Evolutionary conservation across 2,329 filamentous ascomycete genomes (phyloP), one percentile per base, ranked within the genome.

Genomic region (Fusarium cicatricum): DNA sequence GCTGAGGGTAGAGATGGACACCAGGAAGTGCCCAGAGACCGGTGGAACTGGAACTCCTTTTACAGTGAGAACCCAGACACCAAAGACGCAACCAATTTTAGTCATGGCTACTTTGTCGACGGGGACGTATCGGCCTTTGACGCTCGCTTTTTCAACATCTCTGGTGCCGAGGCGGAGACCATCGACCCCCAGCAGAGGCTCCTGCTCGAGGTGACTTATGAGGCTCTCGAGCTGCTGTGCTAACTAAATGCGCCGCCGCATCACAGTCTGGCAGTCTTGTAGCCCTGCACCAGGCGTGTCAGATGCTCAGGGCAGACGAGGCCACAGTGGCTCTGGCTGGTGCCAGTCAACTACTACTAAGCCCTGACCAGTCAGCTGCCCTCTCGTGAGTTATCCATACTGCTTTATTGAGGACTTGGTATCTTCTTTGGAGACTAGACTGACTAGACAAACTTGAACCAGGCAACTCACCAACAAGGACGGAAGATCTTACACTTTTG

Each of bases 401-500:
- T n/a, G n/a, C n/a, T n/a, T n/a, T n/a, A n/a, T n/a, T n/a, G n/a
- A n/a, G n/a, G n/a, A n/a, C n/a, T n/a, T n/a, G n/a, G n/a, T n/a
- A n/a, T n/a, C n/a, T 19, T 45, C 48, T 8, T 32, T 45, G 8
- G 40, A 45, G 2, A 52, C 48, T 5, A n/a, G n/a, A n/a, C n/a
- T n/a, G n/a, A n/a, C n/a, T n/a, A n/a, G n/a, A n/a, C n/a, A n/a
- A n/a, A n/a, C n/a, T n/a, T n/a, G n/a, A n/a, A 40, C 19, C 14
- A 50, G 48, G 11, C 48, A 51, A 38, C 48, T 51, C 40, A 51
- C 48, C 33, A 51, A 51, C 17, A 38, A 51, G 31, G 48, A 51
- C 3, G 40, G 40, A 5, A 45, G 48, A 44, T 51, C 48, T 5
- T 51, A 44, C 17, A 45, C 52, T 2, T 55, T 55, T n/a, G 51